Evolutionary conservation across 1,284 basidiomycete genomes (phyloP), one percentile per base, ranked within the genome.

Genomic region (Erythrobasidium hasegawianum): DNA sequence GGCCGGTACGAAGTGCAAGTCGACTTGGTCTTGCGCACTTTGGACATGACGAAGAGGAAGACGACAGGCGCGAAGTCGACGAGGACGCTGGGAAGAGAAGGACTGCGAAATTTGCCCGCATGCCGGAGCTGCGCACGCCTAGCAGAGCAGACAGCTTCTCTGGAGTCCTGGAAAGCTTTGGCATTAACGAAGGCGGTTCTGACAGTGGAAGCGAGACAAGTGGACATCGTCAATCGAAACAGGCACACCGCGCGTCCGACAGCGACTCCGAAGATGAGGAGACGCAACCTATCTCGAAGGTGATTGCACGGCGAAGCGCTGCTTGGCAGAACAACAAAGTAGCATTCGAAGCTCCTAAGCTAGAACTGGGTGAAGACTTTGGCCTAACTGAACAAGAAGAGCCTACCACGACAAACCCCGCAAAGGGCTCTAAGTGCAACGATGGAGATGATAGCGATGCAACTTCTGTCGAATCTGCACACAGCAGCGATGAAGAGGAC

Each of bases 111-210:
- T 41, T 38, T 38, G 43, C 61, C 11, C 41, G 39, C 27, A 64
- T 29, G 47, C 61, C 61, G 7, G 61, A 64, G 26, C 41, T 64
- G 41, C 39, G 41, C 3, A 29, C 50, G 26, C 41, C 53, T 41
- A 64, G 61, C 61, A 45, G 49, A 41, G 61, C 61, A 43, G 61
- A 43, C 33, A 56, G 53, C 29, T 64, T 64, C 24, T 38, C 61
- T 29, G 61, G 61, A 16, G 54, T 64, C n/a, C 54, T 64, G 49
- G 61, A 57, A 33, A 49, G 61, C 16, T 64, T 64, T 18, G 61
- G 61, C 20, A 47, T 57, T 5, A 20, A 20, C 26, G 61, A 56
- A 22, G 41, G 38, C 9, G 22, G 18, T 29, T 61, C 59, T 4
- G 59, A 59, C 27, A 59, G 57, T 18, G 40, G 49, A 5, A 45